Evolutionary conservation across 1,284 basidiomycete genomes (phyloP).

Genomic region (Papiliotrema laurentii): DNA sequence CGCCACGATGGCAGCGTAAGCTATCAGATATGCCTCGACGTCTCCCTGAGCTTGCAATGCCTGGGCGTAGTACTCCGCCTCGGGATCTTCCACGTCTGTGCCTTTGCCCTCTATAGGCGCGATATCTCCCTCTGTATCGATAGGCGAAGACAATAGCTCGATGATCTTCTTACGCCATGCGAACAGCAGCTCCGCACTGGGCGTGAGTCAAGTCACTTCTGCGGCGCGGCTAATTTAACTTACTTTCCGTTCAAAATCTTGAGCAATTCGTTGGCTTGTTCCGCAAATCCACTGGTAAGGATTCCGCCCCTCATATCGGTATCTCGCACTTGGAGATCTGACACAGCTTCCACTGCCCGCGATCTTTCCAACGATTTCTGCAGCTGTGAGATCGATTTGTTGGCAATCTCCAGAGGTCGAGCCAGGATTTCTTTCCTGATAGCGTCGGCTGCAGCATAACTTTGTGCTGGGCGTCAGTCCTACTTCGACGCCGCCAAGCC

Average conservation of each 20-base stretch:
- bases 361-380: constrained; percentile 5
- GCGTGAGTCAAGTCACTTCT: neutral
- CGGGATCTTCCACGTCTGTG: constrained; percentile 32
- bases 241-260: constrained; percentile 43
- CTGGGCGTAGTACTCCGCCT: constrained; percentile 43
- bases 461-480: constrained; percentile 16
- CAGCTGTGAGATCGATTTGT: constrained; percentile 19
- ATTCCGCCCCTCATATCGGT: constrained; percentile 21
- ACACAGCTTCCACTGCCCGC: constrained; percentile 11
- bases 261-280: constrained; percentile 28
- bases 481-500: neutral
- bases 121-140: constrained; percentile 28
- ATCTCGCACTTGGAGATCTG: constrained; percentile 23
- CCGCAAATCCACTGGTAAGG: constrained; percentile 16
- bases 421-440: constrained; percentile 38
- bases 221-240: constrained; percentile 2
- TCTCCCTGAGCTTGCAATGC: constrained; percentile 44
- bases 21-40: constrained; percentile 41
- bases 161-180: constrained; percentile 40
- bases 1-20: constrained; percentile 39
- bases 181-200: constrained; percentile 36
- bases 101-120: constrained; percentile 16
- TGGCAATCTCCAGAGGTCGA: constrained; percentile 25
- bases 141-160: constrained; percentile 25
- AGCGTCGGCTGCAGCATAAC: constrained; percentile 30